Base-by-base conservation (phyloP, 495 filamentous ascomycete species). In the Astrothelium subdiscretum region DNA sequence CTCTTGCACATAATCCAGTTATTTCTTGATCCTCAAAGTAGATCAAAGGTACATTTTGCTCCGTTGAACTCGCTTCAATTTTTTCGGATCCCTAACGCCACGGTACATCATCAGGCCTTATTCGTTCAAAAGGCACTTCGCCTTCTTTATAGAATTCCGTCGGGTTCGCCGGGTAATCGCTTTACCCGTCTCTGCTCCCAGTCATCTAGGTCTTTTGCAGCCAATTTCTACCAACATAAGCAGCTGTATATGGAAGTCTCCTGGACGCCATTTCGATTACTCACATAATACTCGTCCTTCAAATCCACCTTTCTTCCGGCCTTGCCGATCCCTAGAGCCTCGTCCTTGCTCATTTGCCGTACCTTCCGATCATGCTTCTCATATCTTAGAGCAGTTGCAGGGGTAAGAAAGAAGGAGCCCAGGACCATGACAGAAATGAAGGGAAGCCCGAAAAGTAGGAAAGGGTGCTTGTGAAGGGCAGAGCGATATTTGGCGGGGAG, bases 141-240 rank as follows among this genome's bases (percentile, higher is more conserved):
- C n/a, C 8, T 61, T 5, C 11, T 2, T 84, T 79, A 92, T 62
- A 96, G 66, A 43, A 88, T 80, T 18, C 95, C 95, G 75, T 99
- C 92, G 32, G 79, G 84, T 74, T 99, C 95, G 15, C 95, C 95
- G 31, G 85, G 79, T 61, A 97, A 81, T 68, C 95, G 79, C 75
- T 92, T 82, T 15, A 97, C 90, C 57, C 95, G 82, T 73, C 89
- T 94, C 71, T 96, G 91, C 72, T 99, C 95, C 95, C 95, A 99
- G 68, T 89, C 81, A 68, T 97, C 92, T 58, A 96, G 70, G 73
- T 97, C 92, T 75, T 97, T 95, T 31, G 86, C 87, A 65, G 92
- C 87, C 18, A 97, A 78, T 74, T 87, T 86, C 92, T 96, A 29
- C 3, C 48, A 3, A 54, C 8, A 29, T 54, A 5, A 54, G 24